Conservation (phyloP, 495 filamentous ascomycete species). For the Aspergillus hancockii region DNA sequence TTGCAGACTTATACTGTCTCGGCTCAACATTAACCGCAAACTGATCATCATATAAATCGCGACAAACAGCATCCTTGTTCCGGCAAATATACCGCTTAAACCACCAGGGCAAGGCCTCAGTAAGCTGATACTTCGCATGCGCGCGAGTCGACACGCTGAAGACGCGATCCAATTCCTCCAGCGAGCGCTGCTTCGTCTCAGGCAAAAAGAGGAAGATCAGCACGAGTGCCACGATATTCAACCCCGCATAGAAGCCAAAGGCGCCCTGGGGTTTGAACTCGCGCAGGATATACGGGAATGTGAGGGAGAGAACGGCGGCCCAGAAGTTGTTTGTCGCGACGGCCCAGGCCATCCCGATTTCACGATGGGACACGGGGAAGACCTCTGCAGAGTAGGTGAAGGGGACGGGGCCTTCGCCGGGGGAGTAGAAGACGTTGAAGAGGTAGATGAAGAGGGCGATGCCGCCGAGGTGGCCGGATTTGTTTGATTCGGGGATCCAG, state of each 20-base stretch:
- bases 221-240: slow-evolving; percentile 62
- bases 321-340: slow-evolving; percentile 70
- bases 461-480: slow-evolving; percentile 53
- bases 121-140: slow-evolving; percentile 63
- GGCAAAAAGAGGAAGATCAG: slow-evolving; percentile 68
- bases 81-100: slow-evolving; percentile 63
- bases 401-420: neutral
- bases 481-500: slow-evolving; percentile 52
- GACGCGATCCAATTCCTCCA: slow-evolving; percentile 80
- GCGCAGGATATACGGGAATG: slow-evolving; percentile 64
- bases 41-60: neutral
- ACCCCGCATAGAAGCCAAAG: slow-evolving; percentile 60
- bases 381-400: slow-evolving; percentile 1
- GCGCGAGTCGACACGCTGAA: slow-evolving; percentile 66
- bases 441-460: slow-evolving; percentile 54
- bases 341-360: slow-evolving; percentile 75
- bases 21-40: neutral
- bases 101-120: slow-evolving; percentile 63
- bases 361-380: slow-evolving; percentile 47
- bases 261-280: slow-evolving; percentile 52
- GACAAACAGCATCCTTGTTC: slow-evolving; percentile 35
- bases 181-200: slow-evolving; percentile 69
- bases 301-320: slow-evolving; percentile 64
- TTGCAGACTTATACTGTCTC: neutral
- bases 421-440: slow-evolving; percentile 4